Conservation (phyloP, 2,329 filamentous ascomycete genomes). For the Penicillium expansum region DNA sequence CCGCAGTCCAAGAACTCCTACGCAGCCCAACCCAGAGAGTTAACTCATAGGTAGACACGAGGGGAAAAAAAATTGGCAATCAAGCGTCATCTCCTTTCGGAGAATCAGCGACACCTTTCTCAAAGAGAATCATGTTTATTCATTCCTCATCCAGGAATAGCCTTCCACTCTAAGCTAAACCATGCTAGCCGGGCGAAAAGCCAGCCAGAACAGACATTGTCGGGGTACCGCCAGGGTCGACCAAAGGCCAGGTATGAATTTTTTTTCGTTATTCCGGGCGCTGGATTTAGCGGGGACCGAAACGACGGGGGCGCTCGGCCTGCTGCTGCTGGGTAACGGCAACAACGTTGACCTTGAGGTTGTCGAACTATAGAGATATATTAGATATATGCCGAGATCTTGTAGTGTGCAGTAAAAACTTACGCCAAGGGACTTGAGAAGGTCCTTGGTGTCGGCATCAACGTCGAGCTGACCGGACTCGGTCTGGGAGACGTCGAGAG, state of each 20-base stretch:
- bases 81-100: conserved; percentile 74
- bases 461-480: conserved; percentile 93
- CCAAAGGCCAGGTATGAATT: conserved; percentile 29
- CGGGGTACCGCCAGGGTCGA: conserved; percentile 29
- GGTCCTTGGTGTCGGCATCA: conserved; percentile 96
- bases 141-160: conserved; percentile 37
- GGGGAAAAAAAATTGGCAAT: conserved; percentile 69
- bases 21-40: conserved; percentile 17
- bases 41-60: conserved; percentile 20
- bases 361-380: conserved; percentile 71
- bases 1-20: conserved; percentile 20
- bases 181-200: conserved; percentile 25
- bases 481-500: conserved; percentile 94
- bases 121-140: conserved; percentile 41
- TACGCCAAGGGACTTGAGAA: conserved; percentile 98
- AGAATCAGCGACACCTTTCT: conserved; percentile 91
- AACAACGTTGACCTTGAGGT: conserved; percentile 94
- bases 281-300: conserved; percentile 47
- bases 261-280: conserved; percentile 25
- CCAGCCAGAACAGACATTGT: conserved; percentile 29
- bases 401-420: conserved; percentile 45
- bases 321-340: conserved; percentile 84
- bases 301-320: conserved; percentile 76
- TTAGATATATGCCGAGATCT: conserved; percentile 2
- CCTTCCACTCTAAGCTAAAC: conserved; percentile 30